Conservation (phyloP, 768 basidiomycete species). For the Pluteus cervinus region DNA sequence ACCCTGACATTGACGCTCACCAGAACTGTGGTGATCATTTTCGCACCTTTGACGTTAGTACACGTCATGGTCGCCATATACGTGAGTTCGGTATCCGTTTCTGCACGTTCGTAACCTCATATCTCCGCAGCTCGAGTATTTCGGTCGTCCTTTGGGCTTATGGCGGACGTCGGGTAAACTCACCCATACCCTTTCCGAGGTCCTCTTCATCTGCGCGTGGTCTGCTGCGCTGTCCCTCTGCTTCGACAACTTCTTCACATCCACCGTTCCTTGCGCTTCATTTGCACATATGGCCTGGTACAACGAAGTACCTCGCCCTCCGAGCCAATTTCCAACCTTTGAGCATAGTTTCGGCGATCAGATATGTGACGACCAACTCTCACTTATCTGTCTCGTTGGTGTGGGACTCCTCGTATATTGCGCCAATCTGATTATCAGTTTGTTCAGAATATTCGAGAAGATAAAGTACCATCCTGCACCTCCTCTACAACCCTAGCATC, state of each 20-base stretch:
- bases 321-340: constrained; percentile 31
- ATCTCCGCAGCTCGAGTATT: constrained; percentile 74
- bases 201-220: constrained; percentile 92
- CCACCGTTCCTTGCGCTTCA: constrained; percentile 71
- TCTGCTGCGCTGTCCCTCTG: constrained; percentile 82
- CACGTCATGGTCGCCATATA: constrained; percentile 87
- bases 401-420: constrained; percentile 77
- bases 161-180: constrained; percentile 88
- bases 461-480: constrained; percentile 64
- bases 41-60: constrained; percentile 74
- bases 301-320: constrained; percentile 53
- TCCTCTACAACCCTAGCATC: constrained; percentile 12
- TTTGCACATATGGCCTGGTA: constrained; percentile 65
- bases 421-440: constrained; percentile 76
- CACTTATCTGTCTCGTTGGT: constrained; percentile 72
- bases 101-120: neutral
- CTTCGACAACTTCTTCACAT: constrained; percentile 92
- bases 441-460: constrained; percentile 86
- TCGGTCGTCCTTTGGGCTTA: constrained; percentile 85
- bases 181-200: constrained; percentile 81
- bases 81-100: constrained; percentile 36
- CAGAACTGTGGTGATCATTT: constrained; percentile 80
- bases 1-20: constrained; percentile 1
- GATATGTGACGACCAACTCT: constrained; percentile 72
- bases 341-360: constrained; percentile 45